Base-by-base conservation (phyloP, 441 rosid species). In the Bruguiera hainesii region DNA sequence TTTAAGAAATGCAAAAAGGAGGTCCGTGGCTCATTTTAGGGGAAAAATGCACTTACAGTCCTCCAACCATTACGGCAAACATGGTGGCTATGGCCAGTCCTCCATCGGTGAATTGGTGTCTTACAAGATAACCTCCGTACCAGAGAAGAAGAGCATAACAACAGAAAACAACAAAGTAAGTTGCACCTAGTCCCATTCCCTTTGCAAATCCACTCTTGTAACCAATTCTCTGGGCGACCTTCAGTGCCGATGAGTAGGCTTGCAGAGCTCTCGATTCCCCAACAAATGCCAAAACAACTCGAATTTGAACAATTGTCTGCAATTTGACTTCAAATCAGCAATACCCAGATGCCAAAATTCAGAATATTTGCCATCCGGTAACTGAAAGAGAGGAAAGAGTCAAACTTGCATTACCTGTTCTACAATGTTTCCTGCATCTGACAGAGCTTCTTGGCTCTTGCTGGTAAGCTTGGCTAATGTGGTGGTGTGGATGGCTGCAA, bases 61-160 rank as follows among this genome's bases (percentile, higher is more conserved):
- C 99, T 76, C 99, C 99, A 10, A 96, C 82, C 99, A 96, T 96
- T 64, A 96, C 99, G 5, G 96, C 92, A 68, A 96, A 96, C 99
- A 96, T 96, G 61, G 99, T 96, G 46, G 99, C 80, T 28, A 96
- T 92, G 9, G 99, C 99, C 26, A 96, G 97, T 60, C 98, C 99
- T 71, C 99, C 99, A 75, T 96, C 89, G 61, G 99, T 96, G 72
- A 79, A 83, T 83, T 85, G 99, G 56, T 93, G 98, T 33, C 99
- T 83, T 48, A 96, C 96, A 46, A 96, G 96, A 56, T 87, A 90
- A 20, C 99, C 99, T 19, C 99, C 99, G 69, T 96, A 96, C 99
- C 99, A 96, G 33, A 96, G 96, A 72, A 96, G 91, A 53, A 96
- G 87, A 19, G 98, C 99, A 59, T 92, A 96, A 60, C 83, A 92